Evolutionary conservation across 352 stramenopile genomes (phyloP).

Genomic region (Pythium phragmitis): DNA sequence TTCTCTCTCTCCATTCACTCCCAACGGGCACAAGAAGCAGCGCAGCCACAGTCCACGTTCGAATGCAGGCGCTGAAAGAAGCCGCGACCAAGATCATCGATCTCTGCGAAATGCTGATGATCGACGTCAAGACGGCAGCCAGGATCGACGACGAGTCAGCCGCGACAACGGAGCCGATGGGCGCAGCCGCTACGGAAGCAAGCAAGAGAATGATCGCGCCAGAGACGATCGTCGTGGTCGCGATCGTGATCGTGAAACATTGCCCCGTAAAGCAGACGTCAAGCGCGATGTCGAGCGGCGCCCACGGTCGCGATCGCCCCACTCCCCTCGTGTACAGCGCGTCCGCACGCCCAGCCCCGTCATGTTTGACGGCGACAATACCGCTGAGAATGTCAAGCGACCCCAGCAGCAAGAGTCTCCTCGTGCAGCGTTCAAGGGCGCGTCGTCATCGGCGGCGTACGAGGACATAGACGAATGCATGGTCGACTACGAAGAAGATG

Average conservation of each 20-base stretch:
- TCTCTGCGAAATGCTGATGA: slow-evolving; percentile 1
- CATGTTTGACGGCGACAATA: slow-evolving; percentile 7
- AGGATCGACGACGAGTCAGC: slow-evolving; percentile 3
- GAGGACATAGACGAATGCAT: slow-evolving; percentile 76
- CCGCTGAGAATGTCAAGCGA: neutral
- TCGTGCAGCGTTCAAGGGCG: slow-evolving; percentile 1
- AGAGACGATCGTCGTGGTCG: slow-evolving; percentile 8
- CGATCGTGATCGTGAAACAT: neutral
- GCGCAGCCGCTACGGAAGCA: slow-evolving; percentile 6
- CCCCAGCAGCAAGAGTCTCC: slow-evolving; percentile 6
- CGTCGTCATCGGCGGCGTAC: slow-evolving; percentile 20
- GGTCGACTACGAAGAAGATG: slow-evolving; percentile 84
- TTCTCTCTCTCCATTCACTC: slow-evolving; percentile 7
- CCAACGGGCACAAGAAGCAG: slow-evolving; percentile 10
- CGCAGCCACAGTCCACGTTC: slow-evolving; percentile 12
- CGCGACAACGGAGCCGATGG: neutral
- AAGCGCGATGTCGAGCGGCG: slow-evolving; percentile 13
- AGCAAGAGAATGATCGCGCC: neutral
- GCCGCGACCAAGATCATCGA: neutral
- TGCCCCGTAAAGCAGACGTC: neutral
- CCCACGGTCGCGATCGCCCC: slow-evolving; percentile 42
- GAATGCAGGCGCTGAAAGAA: neutral
- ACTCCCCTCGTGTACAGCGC: slow-evolving; percentile 14
- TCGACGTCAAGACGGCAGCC: slow-evolving; percentile 5
- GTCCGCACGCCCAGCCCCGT: slow-evolving; percentile 20